Base-by-base conservation (phyloP, 164 flowering plant species). In the Piper betle region DNA sequence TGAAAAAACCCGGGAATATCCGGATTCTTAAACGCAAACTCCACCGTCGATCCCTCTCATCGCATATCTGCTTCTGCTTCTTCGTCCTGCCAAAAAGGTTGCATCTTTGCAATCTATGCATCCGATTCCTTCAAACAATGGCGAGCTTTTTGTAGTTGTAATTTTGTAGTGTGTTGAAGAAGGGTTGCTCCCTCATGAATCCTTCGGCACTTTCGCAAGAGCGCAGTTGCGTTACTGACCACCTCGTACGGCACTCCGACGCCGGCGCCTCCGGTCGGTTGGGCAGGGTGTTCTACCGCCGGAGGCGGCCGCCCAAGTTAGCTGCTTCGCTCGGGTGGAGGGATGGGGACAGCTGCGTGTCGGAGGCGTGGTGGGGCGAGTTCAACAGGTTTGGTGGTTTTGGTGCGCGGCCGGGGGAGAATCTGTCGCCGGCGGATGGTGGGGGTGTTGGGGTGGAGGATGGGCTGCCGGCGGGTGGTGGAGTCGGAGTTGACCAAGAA, bases 381-480 rank as follows among this genome's bases (percentile, higher is more conserved):
- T 88, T 90, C 67, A 93, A 90, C 74, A 77, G 73, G 59, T 72
- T 68, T 48, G 56, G 90, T 68, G 74, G 77, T 63, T 75, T 86
- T 66, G 58, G 72, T 46, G 55, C 64, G 40, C 65, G 68, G 64
- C 62, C 79, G 39, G 77, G 68, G 13, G 83, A 76, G 8, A 72
- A 73, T 66, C 83, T 76, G 62, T 16, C 79, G 37, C 61, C 66
- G 25, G 84, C 74, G 37, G 74, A 80, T 64, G 80, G 79, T 42
- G 5, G 48, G 69, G 83, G 68, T 58, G 81, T 74, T 60, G 61
- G 73, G 73, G 85, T 71, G 61, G 77, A 66, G n/a, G 86, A 78
- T 61, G 83, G 74, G 17, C 18, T 73, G 72, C 68, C 75, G 11
- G 53, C 73, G 73, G 81, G 77, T 71, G 83, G 75, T 25, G 82